These are phyloP conservation scores for Penicillium soppii DNA, from an alignment of 495 filamentous ascomycete genomes.

Conservation along the genomic window DNA sequence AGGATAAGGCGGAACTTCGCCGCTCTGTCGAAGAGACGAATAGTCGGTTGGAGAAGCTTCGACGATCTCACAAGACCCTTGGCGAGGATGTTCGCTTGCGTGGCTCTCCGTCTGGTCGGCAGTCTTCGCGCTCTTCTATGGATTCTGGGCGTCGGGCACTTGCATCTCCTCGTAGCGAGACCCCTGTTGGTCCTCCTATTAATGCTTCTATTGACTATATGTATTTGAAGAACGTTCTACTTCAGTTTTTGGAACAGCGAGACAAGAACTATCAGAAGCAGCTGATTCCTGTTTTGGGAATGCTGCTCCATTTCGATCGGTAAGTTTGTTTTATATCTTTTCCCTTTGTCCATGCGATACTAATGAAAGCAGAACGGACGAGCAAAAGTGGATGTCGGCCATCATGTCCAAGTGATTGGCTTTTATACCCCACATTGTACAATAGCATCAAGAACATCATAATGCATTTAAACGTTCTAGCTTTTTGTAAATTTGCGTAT, in stretches of 20 bases:
- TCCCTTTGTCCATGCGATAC: background rate
- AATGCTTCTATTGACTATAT: constrained; percentile 62
- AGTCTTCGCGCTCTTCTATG: constrained; percentile 63
- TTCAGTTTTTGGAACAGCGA: constrained; percentile 93
- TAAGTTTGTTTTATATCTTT: constrained; percentile 39
- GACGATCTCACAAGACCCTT: constrained; percentile 64
- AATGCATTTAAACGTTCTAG: background rate
- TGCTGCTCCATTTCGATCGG: constrained; percentile 89
- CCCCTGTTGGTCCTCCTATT: constrained; percentile 29
- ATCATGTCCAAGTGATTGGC: constrained; percentile 51
- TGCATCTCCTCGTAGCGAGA: constrained; percentile 42
- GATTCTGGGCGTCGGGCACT: constrained; percentile 55
- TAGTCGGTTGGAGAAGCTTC: constrained; percentile 71
- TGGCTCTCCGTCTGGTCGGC: constrained; percentile 42
- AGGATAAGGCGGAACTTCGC: constrained; percentile 73
- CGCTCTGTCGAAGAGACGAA: constrained; percentile 76
- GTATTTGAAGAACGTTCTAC: constrained; percentile 91
- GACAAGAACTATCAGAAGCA: constrained; percentile 89
- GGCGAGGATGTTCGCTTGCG: constrained; percentile 40
- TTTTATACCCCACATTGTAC: constrained; percentile 16
- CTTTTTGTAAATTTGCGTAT: too few relatives aligned
- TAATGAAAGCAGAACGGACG: constrained; percentile 61
- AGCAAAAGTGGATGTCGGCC: constrained; percentile 87
- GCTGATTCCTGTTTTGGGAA: constrained; percentile 86
- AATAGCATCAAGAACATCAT: constrained; percentile 4